phyloP scores from a whole-genome alignment of 2,329 filamentous ascomycete species.

The Diatrype stigma region DNA sequence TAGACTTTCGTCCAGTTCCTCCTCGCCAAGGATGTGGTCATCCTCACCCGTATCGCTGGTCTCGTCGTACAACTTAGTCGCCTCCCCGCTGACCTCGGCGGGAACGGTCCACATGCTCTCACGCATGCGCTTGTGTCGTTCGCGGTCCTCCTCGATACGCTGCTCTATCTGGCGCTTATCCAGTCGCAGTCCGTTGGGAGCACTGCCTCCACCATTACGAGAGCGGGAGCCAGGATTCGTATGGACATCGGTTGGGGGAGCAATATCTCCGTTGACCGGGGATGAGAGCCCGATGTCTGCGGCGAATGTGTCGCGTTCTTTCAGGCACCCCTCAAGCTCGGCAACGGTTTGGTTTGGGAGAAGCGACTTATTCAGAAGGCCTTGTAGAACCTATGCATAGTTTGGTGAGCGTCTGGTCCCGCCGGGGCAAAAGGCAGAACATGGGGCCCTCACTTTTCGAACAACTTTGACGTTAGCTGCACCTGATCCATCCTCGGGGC shows the following conservation, averaged over 20 bases:
- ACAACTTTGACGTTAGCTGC: conserved; percentile 94
- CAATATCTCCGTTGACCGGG: conserved; percentile 38
- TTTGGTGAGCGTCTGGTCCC: conserved; percentile 4
- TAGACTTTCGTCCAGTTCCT: conserved; percentile 57
- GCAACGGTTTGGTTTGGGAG: conserved; percentile 69
- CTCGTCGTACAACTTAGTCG: conserved; percentile 80
- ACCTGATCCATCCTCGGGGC: conserved; percentile 79
- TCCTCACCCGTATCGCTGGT: conserved; percentile 84
- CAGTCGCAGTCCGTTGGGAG: conserved; percentile 37
- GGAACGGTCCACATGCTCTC: conserved; percentile 92
- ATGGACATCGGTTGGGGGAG: conserved; percentile 38
- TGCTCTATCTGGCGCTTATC: conserved; percentile 92
- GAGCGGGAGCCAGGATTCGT: conserved; percentile 27
- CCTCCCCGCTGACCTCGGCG: conserved; percentile 63
- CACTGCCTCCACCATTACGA: conserved; percentile 24
- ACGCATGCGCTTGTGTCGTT: conserved; percentile 84
- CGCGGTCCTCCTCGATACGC: conserved; percentile 92
- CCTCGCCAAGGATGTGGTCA: conserved; percentile 70
- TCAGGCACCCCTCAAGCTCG: conserved; percentile 80
- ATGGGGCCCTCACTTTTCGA: conserved; percentile 57
- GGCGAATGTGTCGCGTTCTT: conserved; percentile 66
- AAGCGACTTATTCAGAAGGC: conserved; percentile 66
- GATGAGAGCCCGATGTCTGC: conserved; percentile 52
- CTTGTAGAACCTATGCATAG: conserved; percentile 56
- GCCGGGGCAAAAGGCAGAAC: not conserved